Evolutionary conservation across 768 basidiomycete species (phyloP), one percentile per base, ranked within the genome.

Genomic region (Pleurotus tuber-regium): DNA sequence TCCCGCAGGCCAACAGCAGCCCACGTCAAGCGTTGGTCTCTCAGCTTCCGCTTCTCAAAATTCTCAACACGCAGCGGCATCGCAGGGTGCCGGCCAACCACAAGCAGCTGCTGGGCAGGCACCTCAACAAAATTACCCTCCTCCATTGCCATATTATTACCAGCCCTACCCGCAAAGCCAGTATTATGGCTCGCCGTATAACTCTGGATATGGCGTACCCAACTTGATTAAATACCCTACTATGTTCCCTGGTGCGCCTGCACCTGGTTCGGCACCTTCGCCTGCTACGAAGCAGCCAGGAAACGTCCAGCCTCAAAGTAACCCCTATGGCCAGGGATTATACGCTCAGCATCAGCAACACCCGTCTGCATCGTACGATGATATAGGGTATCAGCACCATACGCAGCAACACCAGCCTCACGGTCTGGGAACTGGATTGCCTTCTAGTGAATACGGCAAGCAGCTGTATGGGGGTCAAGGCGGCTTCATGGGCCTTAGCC

Each of bases 111-210:
- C 73, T 3, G 74, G 74, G 1, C 85, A 86, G 65, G 83, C 76
- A 16, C 83, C 83, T 14, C 85, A 86, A 57, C 84, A 87, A 63
- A 70, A 73, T 42, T 80, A 84, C 56, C 80, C 84, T 28, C 83
- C 84, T 16, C 86, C 84, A 4, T 66, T 76, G 24, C 76, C 75
- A 11, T 79, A 78, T 51, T 83, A 77, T 57, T 82, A 84, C 66
- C 80, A 82, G 57, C 78, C 80, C n/a, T 88, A 85, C 65, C 82
- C 84, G 3, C 86, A 87, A 62, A 86, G 83, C 58, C 86, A 89
- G 59, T 89, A 83, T 67, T 90, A 88, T 56, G 83, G 86, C 42
- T 70, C 79, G 1, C 85, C 88, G 4, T 90, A 90, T 70, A 73
- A 65, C 59, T 74, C 74, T 43, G 74, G 70, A 14, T 79, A 79